Evolutionary conservation across 2,329 filamentous ascomycete genomes (phyloP).

Genomic region (Colletotrichum agaves): DNA sequence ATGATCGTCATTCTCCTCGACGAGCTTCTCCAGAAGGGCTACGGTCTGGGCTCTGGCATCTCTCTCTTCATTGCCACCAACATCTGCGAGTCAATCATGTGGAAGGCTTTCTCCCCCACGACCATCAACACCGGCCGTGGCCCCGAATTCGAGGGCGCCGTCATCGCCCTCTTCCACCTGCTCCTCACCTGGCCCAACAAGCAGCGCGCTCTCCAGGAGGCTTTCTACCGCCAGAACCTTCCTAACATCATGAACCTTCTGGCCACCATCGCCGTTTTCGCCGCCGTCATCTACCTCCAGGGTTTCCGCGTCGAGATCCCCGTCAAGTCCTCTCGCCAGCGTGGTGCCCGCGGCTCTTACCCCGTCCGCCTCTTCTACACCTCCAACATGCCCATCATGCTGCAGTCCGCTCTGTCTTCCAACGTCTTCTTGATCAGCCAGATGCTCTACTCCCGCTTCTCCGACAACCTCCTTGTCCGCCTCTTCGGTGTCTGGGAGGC

Average conservation of each 20-base stretch:
- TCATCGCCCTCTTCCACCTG: constrained; percentile 97
- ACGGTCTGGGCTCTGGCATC: constrained; percentile 97
- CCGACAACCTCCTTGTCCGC: constrained; percentile 97
- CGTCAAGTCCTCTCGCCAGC: constrained; percentile 98
- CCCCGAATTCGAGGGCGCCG: constrained; percentile 98
- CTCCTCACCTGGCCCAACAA: constrained; percentile 99
- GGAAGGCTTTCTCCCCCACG: constrained; percentile 99
- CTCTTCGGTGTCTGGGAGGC: constrained; percentile 99
- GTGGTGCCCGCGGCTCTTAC: constrained; percentile 97
- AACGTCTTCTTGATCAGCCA: constrained; percentile 99
- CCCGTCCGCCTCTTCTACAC: constrained; percentile 99
- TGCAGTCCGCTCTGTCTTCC: constrained; percentile 97
- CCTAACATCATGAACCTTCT: constrained; percentile 99
- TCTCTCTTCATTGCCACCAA: constrained; percentile 99
- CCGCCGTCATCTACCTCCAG: constrained; percentile 98
- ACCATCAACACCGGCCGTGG: constrained; percentile 99
- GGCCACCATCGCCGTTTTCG: constrained; percentile 92
- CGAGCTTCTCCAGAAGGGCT: constrained; percentile 99
- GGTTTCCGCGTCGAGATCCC: constrained; percentile 99
- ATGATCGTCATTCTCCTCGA: constrained; percentile 99
- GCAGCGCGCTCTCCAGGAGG: constrained; percentile 97
- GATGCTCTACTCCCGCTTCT: constrained; percentile 99
- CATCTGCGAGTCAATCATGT: constrained; percentile 99
- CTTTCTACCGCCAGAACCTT: constrained; percentile 99
- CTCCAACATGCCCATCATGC: constrained; percentile 99